Base-by-base conservation (phyloP, 2,329 filamentous ascomycete species). In the Colletotrichum sp. region DNA sequence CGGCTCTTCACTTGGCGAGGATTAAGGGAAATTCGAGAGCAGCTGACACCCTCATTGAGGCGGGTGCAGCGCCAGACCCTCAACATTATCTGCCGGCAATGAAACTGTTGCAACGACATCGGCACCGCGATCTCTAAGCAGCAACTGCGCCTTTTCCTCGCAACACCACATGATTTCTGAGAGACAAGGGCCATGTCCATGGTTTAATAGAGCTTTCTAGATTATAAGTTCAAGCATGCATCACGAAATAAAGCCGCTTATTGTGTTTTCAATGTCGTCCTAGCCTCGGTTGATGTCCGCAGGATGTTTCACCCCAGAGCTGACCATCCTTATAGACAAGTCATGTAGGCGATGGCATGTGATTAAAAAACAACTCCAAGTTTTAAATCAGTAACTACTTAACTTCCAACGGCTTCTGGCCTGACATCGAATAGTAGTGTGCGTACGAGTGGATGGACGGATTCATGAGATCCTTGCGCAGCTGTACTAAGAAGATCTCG, bases 361-460 rank as follows among this genome's bases (percentile, higher is more conserved):
- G n/a, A n/a, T n/a, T n/a, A n/a, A n/a, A n/a, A n/a, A n/a, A n/a
- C n/a, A n/a, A n/a, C n/a, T n/a, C n/a, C n/a, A n/a, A n/a, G n/a
- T n/a, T n/a, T n/a, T n/a, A n/a, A n/a, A n/a, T n/a, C n/a, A n/a
- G n/a, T n/a, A n/a, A 43, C 8, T 48, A 21, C 39, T 48, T 48
- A 0, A 10, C 6, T 10, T 48, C 18, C 39, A 48, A 48, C 3
- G 39, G 18, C 5, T 71, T 74, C n/a, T 71, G 67, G 7, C 72
- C 52, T 0, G 67, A 68, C 16, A 66, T 13, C 5, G 67, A 71
- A 5, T 74, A 60, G 12, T 74, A 74, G 2, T 52, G 52, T 2
- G 70, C 48, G n/a, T 83, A 86, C 0, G 81, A 81, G 60, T 87
- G 86, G 7, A 85, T 80, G 0, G 74, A 55, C 36, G 6, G 36